Percentiles rank a stretch among this genome's conserved stretches.
Conservation (phyloP, 495 filamentous ascomycete species). For the Extremus antarcticus region DNA sequence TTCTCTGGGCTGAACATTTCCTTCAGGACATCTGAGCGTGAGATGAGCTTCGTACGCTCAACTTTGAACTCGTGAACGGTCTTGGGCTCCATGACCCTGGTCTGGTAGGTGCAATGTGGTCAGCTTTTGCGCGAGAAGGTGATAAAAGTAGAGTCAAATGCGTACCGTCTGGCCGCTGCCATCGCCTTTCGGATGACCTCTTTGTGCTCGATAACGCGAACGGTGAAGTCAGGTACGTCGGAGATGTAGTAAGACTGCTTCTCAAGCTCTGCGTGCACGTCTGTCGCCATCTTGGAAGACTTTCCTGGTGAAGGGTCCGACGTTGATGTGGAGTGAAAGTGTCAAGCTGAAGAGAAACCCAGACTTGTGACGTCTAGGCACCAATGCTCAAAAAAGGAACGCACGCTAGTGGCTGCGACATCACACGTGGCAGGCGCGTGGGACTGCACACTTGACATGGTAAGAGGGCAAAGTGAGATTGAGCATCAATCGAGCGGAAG, state of each 20-base stretch:
- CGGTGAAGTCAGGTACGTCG: neutral
- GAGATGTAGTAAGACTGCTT: conserved; percentile 3
- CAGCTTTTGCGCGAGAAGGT: neutral
- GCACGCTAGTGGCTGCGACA: neutral
- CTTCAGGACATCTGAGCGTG: neutral
- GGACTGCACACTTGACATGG: neutral
- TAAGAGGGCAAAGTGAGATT: neutral
- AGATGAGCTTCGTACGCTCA: neutral
- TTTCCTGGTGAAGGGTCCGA: neutral
- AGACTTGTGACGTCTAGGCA: neutral
- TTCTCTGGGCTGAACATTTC: neutral
- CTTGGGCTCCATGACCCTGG: neutral
- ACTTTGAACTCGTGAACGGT: conserved; percentile 14
- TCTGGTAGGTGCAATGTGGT: neutral
- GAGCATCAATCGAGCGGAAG: no score
- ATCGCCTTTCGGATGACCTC: neutral
- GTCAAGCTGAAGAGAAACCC: neutral
- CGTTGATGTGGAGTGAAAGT: neutral
- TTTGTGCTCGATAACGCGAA: conserved; percentile 14
- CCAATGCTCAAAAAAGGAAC: neutral
- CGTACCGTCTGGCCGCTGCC: neutral
- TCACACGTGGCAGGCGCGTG: neutral
- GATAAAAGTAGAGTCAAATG: neutral
- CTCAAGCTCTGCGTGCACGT: conserved; percentile 8
- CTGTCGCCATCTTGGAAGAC: neutral